phyloP scores from a whole-genome alignment of 2,329 filamentous ascomycete genomes.

The Cladophialophora chaetospira region DNA sequence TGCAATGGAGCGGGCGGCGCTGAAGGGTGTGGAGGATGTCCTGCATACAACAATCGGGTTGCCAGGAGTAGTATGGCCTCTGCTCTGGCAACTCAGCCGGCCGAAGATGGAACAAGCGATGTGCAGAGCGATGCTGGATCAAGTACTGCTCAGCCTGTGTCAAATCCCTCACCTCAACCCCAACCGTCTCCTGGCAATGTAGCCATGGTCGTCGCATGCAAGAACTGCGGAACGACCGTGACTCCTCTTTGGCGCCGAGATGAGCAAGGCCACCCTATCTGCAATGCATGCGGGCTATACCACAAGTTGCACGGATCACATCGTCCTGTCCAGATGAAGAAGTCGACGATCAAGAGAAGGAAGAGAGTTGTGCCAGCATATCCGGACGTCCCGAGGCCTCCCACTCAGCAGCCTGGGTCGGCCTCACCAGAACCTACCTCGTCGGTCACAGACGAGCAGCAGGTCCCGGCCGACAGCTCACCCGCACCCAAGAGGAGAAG shows the following conservation, averaged over 20 bases:
- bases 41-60: conserved; percentile 94
- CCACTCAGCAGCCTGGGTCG: conserved; percentile 22
- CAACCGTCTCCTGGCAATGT: conserved; percentile 17
- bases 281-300: conserved; percentile 96
- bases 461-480: conserved; percentile 22
- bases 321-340: conserved; percentile 97
- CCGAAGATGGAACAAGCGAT: conserved; percentile 9
- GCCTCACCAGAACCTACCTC: conserved; percentile 24
- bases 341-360: conserved; percentile 90
- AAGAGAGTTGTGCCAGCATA: conserved; percentile 89
- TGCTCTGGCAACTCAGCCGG: conserved; percentile 1
- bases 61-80: conserved; percentile 47
- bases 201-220: conserved; percentile 78
- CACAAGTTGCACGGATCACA: conserved; percentile 95
- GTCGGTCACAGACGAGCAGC: conserved; percentile 15
- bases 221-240: conserved; percentile 95
- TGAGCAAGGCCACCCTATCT: conserved; percentile 93
- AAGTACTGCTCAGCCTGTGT: conserved; percentile 4
- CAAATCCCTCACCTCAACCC: conserved; percentile 12
- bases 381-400: conserved; percentile 40
- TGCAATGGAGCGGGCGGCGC: conserved; percentile 97
- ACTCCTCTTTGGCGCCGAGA: conserved; percentile 95
- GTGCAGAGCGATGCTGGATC: conserved; percentile 10
- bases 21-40: conserved; percentile 91
- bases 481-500: conserved; percentile 35